Base-by-base conservation (phyloP, 805 yeast species). In the Dipodascopsis uninucleata region DNA sequence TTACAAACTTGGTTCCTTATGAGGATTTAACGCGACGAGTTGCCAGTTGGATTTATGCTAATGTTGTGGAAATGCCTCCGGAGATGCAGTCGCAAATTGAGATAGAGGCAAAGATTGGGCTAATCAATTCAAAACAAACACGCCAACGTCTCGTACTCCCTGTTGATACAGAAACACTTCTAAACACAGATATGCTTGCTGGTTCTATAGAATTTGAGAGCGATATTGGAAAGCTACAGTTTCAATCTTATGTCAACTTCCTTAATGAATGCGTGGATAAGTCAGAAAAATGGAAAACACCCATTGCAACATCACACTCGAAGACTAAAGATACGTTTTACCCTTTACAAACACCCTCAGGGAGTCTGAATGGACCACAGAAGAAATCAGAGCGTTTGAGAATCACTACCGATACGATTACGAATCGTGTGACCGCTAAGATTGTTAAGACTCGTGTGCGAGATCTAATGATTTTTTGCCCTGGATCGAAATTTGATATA, bases 21-120 rank as follows among this genome's bases (percentile, higher is more conserved):
- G 82, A 84, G 57, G 86, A 84, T 58, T 70, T 84, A 43, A 82
- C 86, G 5, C 76, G 86, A 61, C 76, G 84, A 25, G 78, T 85
- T 4, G 82, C 90, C 17, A 84, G 81, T 58, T 85, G 95, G 95
- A 74, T 85, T 10, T 85, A 83, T 69, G 88, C 93, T 12, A 82
- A 83, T 52, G 71, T 85, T 37, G 73, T 74, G 36, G 80, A 28
- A 16, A 32, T 49, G 50, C 14, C 50, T 3, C 39, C 43, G 6
- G 53, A 45, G 9, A 23, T 25, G 18, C 53, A 49, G 28, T 17
- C 31, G 28, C 43, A 45, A 18, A 6, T 49, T 8, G 53, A 49
- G 26, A 20, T 3, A 8, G 56, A 52, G 31, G 53, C 56, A 4
- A 52, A 52, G 24, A 26, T 52, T 7, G 56, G 56, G 18, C 21